phyloP scores from a whole-genome alignment of 73 alveolate species.

The Paramecium caudatum region DNA sequence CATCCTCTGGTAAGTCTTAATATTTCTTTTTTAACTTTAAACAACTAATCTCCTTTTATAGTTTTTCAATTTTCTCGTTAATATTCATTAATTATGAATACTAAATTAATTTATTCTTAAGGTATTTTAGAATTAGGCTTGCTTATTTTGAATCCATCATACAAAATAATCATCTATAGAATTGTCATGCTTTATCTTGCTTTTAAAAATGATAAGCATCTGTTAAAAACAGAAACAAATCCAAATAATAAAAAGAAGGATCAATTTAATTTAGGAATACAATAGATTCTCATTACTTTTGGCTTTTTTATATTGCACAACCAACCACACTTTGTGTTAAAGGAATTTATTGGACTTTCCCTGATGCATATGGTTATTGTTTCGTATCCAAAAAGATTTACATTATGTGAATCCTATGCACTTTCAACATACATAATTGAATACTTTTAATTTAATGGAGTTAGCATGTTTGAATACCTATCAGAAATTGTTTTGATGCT shows the following conservation, averaged over 20 bases:
- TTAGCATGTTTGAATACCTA: slow-evolving; percentile 38
- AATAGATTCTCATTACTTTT: slow-evolving; percentile 16
- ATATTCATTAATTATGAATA: slow-evolving; percentile 55
- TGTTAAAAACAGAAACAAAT: neutral
- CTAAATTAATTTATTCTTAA: neutral
- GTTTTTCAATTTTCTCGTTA: slow-evolving; percentile 54
- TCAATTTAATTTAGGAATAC: neutral
- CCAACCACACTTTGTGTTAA: neutral
- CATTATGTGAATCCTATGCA: slow-evolving; percentile 64
- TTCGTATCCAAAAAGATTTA: neutral
- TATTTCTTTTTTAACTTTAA: slow-evolving; percentile 34
- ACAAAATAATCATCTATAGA: slow-evolving; percentile 3
- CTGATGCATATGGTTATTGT: neutral
- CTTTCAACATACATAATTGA: slow-evolving; percentile 18
- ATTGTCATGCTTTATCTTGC: neutral
- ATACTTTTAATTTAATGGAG: slow-evolving; percentile 7
- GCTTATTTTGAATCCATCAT: neutral
- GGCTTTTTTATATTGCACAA: neutral
- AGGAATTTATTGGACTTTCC: neutral
- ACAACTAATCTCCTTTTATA: slow-evolving; percentile 30
- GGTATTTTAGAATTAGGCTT: neutral
- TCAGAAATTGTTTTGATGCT: slow-evolving; percentile 48
- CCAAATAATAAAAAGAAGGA: neutral
- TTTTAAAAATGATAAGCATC: slow-evolving; percentile 4
- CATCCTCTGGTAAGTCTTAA: slow-evolving; percentile 36